Percentiles rank a stretch among this genome's conserved stretches.
Conservation (phyloP, 768 basidiomycete species). For the Lentinula raphanica region DNA sequence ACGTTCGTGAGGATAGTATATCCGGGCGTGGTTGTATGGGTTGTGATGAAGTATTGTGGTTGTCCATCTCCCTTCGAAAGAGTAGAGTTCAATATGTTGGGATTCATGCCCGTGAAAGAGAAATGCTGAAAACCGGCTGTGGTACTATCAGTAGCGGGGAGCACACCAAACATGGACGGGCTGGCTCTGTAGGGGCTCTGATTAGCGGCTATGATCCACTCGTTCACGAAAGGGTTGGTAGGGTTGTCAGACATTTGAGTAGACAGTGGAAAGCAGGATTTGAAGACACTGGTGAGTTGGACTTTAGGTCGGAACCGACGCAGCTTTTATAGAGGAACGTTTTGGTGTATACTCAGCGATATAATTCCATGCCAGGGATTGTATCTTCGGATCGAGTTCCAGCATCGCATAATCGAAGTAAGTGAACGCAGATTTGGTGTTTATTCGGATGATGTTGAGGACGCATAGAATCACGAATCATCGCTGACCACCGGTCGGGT, state of each 20-base stretch:
- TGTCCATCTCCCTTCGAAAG: constrained; percentile 48
- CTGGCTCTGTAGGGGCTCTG: neutral
- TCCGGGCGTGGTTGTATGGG: constrained; percentile 43
- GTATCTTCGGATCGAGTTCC: neutral
- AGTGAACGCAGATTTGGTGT: neutral
- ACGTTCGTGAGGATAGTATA: constrained; percentile 50
- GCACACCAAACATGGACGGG: constrained; percentile 10
- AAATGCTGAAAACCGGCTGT: constrained; percentile 31
- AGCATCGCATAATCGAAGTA: no score
- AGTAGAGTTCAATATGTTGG: constrained; percentile 48
- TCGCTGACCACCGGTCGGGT: neutral
- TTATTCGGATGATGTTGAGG: neutral
- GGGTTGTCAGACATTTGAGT: neutral
- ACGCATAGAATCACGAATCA: neutral
- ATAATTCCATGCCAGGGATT: no score
- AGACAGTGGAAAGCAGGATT: neutral
- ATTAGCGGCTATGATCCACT: neutral
- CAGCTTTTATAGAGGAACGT: neutral
- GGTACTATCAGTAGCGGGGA: constrained; percentile 11
- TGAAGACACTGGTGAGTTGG: no score
- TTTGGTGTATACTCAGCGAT: no score
- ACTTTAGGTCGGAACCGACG: no score
- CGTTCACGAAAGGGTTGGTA: neutral
- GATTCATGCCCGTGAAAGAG: constrained; percentile 46
- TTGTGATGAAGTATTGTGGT: constrained; percentile 43